Evolutionary conservation across 495 filamentous ascomycete genomes (phyloP), one percentile per base, ranked within the genome.

Genomic region (Podospora didyma): DNA sequence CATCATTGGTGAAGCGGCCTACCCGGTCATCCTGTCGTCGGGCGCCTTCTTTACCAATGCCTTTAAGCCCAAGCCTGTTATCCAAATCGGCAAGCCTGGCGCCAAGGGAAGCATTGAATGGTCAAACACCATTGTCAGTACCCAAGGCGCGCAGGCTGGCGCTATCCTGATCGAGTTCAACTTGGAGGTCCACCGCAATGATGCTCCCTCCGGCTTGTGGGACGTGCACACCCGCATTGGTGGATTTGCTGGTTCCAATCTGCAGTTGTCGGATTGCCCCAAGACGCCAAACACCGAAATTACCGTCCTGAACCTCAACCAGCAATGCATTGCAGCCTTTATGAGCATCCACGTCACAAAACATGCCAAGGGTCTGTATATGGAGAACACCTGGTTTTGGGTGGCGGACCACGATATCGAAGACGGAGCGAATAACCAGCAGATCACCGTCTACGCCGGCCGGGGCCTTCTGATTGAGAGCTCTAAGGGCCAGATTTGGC

Each of bases 111-210:
- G 77, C 17, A 81, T 95, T 51, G 90, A 96, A 70, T 90, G 94
- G 70, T 86, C 77, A 31, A 90, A 91, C 60, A 76, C 90, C 58
- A 73, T 96, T 22, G 86, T 96, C 56, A 76, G 82, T 46, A 89
- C 92, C 41, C 75, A 86, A 51, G 92, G 79, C 6, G 73, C 86
- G 0, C 84, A 88, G 53, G 83, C 90, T 7, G 92, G 92, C 53
- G 92, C 92, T 14, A 85, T 95, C 50, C 72, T 97, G 21, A 82
- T 96, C 60, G 77, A 96, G 64, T 97, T 89, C 89, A 96, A 97
- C 72, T 71, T 96, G 2, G 83, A 31, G 9, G 26, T 31, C 9
- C 78, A 79, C 14, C 68, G 78, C 4, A 71, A 76, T 1, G 79
- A 82, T 49, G 82, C 84, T 35, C 84, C 86, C 2, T 80, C 78